Evolutionary conservation across 2,329 filamentous ascomycete genomes (phyloP), one percentile per base, ranked within the genome.

Genomic region (Pseudogymnoascus sp.): DNA sequence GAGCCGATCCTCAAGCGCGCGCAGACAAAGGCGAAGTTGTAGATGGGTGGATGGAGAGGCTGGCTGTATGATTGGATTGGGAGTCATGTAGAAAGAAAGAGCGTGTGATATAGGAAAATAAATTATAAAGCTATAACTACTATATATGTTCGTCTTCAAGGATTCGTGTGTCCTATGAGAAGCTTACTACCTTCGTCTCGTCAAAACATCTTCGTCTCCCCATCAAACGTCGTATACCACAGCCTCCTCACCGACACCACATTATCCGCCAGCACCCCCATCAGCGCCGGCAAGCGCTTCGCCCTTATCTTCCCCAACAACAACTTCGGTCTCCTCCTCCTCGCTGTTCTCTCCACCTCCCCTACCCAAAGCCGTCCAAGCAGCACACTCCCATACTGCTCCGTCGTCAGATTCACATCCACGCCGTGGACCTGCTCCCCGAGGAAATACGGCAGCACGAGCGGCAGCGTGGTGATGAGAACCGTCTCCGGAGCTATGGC

Each of bases 1-100:
- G 92, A 97, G 78, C 90, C 91, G 42, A 89, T 97, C 72, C 79
- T 96, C 68, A 92, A 91, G 83, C 94, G 92, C 82, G 89, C 90
- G 38, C 88, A 91, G 80, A 82, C 79, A 72, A 90, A 91, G 82
- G 84, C 90, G 70, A 96, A 96, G 84, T 79, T 96, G 78, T 92
- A 86, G 80, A 77, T 70, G 21, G n/a, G 47, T 28, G 23, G 16
- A 16, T 21, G 18, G 3, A 28, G 28, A 28, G 6, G 28, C 28
- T 11, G 28, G 42, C 12, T 50, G 23, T 50, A 50, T 50, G 44
- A 50, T 50, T 21, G 21, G 21, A 3, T 50, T 12, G 23, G 23
- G 25, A 23, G 14, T 23, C 21, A 4, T 50, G 23, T 28, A 50
- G 23, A 50, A 16, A 50, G 44, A 16, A 50, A 50, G 44, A 50